phyloP scores from a whole-genome alignment of 257 asterid genomes.

The Coffea canephora region DNA sequence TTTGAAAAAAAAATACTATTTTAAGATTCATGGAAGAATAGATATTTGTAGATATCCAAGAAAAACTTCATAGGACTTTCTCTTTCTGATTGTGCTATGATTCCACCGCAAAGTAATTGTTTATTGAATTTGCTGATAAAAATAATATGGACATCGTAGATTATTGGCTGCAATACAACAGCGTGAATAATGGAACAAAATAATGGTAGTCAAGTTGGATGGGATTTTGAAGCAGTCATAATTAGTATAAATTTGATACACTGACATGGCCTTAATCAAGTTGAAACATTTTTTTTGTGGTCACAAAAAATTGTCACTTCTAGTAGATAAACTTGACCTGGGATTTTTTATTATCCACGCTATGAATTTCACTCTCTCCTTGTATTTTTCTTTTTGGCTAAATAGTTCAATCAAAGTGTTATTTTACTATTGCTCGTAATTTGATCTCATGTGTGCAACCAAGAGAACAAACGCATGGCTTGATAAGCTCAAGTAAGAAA shows the following conservation, averaged over 20 bases:
- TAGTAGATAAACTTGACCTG: background rate
- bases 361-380: background rate
- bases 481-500: constrained; percentile 65
- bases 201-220: too few relatives aligned
- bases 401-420: background rate
- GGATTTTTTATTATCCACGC: background rate
- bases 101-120: too few relatives aligned
- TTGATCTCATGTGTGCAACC: constrained; percentile 87
- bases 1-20: too few relatives aligned
- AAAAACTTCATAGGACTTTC: too few relatives aligned
- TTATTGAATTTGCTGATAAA: too few relatives aligned
- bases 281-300: too few relatives aligned
- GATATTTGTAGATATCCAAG: background rate
- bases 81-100: too few relatives aligned
- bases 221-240: too few relatives aligned
- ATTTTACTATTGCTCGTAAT: constrained; percentile 36
- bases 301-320: background rate
- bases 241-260: background rate
- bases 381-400: background rate
- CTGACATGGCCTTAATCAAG: too few relatives aligned
- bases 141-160: too few relatives aligned
- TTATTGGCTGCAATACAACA: too few relatives aligned
- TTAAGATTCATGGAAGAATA: background rate
- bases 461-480: constrained; percentile 46
- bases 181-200: too few relatives aligned